Evolutionary conservation across 139 green algal species (phyloP), one percentile per base, ranked within the genome.

Genomic region (Chlamydomonas sphaeroides): DNA sequence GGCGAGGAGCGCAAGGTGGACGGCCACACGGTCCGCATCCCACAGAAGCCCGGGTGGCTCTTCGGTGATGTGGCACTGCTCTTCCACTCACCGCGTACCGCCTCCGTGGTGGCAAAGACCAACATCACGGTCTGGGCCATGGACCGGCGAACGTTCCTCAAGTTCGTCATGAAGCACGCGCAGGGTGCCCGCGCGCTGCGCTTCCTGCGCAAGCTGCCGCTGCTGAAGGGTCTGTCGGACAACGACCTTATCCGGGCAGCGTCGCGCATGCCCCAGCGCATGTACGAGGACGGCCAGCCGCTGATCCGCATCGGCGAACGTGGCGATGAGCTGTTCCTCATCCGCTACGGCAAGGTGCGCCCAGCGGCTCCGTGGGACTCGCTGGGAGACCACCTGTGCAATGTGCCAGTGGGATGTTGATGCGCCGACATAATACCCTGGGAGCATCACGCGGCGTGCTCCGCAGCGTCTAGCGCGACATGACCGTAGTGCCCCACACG

Each of bases 61-160:
- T 95, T 96, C 90, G 93, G 93, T 32, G 92, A 95, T 61, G 85
- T 95, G 14, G 87, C 93, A 8, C 86, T 96, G 57, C 88, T 96
- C 42, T 96, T 96, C 86, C 87, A 93, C 65, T 92, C 88, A 3
- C 85, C 93, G 4, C 87, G 92, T 84, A 95, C 92, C 3, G 93
- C 93, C 69, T 93, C 87, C 65, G 88, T 96, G 35, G 71, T 94
- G 45, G 91, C 93, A 3, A 86, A 86, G 69, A 90, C 88, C 45
- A 89, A 90, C 63, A 89, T 89, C 65, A 84, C 84, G 3, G 87
- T 96, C 26, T 95, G 88, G 86, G 90, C 93, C 1, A 88, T 96
- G 87, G 87, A 94, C 69, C 83, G 91, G 49, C 76, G 72, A 28
- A 92, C 89, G 23, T 96, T 96, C 87, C 75, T 95, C 17, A 83